phyloP scores from a whole-genome alignment of 2,329 filamentous ascomycete genomes.

The Mycosphaerella sp. region DNA sequence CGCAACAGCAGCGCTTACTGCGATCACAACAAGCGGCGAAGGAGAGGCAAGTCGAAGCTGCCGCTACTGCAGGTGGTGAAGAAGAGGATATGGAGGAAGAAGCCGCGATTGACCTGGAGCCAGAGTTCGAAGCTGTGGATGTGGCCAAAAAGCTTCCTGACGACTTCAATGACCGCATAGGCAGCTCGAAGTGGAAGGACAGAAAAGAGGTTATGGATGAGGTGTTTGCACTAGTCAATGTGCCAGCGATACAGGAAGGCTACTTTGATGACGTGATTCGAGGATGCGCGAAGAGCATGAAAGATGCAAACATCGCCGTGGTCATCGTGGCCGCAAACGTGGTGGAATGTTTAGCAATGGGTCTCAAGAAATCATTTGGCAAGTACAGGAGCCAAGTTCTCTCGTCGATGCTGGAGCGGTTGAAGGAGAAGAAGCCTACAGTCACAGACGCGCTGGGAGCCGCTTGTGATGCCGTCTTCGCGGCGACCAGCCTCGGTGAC shows the following conservation, averaged over 20 bases:
- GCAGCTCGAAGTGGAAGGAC: slow-evolving; percentile 96
- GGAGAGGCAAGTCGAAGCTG: slow-evolving; percentile 47
- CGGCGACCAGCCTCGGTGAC: slow-evolving; percentile 66
- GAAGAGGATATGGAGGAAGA: slow-evolving; percentile 43
- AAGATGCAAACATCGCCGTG: slow-evolving; percentile 94
- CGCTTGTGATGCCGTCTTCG: slow-evolving; percentile 68
- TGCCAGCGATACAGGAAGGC: slow-evolving; percentile 85
- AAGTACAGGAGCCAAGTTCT: slow-evolving; percentile 78
- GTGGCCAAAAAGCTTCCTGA: slow-evolving; percentile 73
- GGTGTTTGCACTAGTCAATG: slow-evolving; percentile 67
- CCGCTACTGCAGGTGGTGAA: slow-evolving; percentile 32
- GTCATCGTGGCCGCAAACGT: slow-evolving; percentile 91
- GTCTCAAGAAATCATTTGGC: slow-evolving; percentile 67
- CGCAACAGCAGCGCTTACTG: slow-evolving; percentile 85
- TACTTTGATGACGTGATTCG: slow-evolving; percentile 80
- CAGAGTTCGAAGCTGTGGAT: slow-evolving; percentile 72
- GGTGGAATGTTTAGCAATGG: slow-evolving; percentile 81
- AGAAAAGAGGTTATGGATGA: slow-evolving; percentile 89
- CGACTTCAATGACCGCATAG: slow-evolving; percentile 75
- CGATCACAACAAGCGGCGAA: slow-evolving; percentile 82
- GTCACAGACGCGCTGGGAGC: slow-evolving; percentile 83
- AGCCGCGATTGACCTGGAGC: slow-evolving; percentile 63
- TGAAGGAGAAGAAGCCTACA: slow-evolving; percentile 93
- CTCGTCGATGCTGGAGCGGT: slow-evolving; percentile 83
- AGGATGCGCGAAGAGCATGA: slow-evolving; percentile 91